phyloP scores from a whole-genome alignment of 2,329 filamentous ascomycete genomes.

The Colletotrichum sp. region DNA sequence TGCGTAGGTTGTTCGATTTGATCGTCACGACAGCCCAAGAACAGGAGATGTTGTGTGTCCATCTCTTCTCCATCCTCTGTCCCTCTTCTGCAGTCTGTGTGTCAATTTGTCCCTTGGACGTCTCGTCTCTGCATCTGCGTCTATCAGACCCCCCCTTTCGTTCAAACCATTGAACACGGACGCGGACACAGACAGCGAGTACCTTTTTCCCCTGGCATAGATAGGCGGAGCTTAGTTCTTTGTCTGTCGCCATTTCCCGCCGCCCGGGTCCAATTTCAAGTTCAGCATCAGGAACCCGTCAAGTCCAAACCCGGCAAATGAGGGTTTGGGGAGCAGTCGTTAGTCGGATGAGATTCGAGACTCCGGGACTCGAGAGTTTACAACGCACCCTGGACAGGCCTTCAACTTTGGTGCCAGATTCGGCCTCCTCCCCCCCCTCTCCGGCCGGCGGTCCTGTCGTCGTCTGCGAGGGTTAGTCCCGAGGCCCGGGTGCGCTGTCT shows the following conservation, averaged over 20 bases:
- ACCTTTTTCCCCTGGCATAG: not conserved
- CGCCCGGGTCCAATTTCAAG: slow-evolving; percentile 4
- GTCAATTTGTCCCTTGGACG: not conserved
- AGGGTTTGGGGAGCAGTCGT: not conserved
- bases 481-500: not conserved
- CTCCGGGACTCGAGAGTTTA: not conserved
- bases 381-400: not conserved
- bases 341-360: not conserved
- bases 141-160: not conserved
- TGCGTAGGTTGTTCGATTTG: not conserved
- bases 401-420: slow-evolving; percentile 16
- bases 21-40: not conserved
- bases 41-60: not conserved
- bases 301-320: slow-evolving; percentile 5
- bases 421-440: not conserved
- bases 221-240: not conserved
- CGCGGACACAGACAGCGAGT: not conserved
- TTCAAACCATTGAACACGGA: not conserved
- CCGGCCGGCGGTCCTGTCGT: not conserved
- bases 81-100: slow-evolving; percentile 1
- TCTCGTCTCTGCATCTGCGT: not conserved
- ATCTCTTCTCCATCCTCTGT: not conserved
- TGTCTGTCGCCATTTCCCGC: not conserved
- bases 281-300: not conserved
- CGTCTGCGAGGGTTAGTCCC: not conserved